These are phyloP conservation scores for Mycena vulgaris DNA, from an alignment of 768 basidiomycete genomes.

Conservation along the genomic window DNA sequence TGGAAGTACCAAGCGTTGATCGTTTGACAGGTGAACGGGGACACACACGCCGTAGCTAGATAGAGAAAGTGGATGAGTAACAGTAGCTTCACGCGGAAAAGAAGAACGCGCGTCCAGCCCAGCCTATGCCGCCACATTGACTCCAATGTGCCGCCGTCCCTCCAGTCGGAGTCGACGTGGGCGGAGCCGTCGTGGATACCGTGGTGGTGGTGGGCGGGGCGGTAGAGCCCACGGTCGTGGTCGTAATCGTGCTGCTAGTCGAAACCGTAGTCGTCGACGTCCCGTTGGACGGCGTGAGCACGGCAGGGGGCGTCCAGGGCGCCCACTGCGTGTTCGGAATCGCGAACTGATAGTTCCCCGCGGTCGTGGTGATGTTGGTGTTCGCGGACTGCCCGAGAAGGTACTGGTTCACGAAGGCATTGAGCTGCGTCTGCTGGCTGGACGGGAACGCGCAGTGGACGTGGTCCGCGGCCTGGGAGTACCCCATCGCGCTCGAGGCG, in stretches of 20 bases:
- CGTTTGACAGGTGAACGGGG: slow-evolving; percentile 5
- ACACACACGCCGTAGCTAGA: not conserved
- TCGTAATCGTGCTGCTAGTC: not conserved
- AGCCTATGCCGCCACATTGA: slow-evolving; percentile 29
- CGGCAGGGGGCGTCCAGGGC: slow-evolving; percentile 31
- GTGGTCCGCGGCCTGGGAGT: slow-evolving; percentile 69
- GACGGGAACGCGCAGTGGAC: slow-evolving; percentile 71
- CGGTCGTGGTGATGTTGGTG: slow-evolving; percentile 63
- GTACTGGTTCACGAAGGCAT: slow-evolving; percentile 72
- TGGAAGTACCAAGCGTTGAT: slow-evolving; percentile 10
- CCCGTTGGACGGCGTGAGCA: slow-evolving; percentile 7
- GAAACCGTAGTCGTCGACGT: slow-evolving; percentile 10
- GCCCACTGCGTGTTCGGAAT: slow-evolving; percentile 43
- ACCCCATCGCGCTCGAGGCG: slow-evolving; percentile 62
- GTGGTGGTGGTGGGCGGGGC: no score
- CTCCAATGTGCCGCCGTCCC: slow-evolving; percentile 18
- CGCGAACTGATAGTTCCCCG: slow-evolving; percentile 46
- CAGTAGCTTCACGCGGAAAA: not conserved
- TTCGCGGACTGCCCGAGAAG: slow-evolving; percentile 63
- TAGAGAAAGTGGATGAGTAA: not conserved
- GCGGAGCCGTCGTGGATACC: not conserved
- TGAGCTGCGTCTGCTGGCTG: slow-evolving; percentile 59
- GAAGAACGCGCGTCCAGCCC: slow-evolving; percentile 6
- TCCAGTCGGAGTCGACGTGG: slow-evolving; percentile 13
- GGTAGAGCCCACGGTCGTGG: no score